Base-by-base conservation (phyloP, 192 early-diverging fungal genomes). In the Podila verticillata region DNA sequence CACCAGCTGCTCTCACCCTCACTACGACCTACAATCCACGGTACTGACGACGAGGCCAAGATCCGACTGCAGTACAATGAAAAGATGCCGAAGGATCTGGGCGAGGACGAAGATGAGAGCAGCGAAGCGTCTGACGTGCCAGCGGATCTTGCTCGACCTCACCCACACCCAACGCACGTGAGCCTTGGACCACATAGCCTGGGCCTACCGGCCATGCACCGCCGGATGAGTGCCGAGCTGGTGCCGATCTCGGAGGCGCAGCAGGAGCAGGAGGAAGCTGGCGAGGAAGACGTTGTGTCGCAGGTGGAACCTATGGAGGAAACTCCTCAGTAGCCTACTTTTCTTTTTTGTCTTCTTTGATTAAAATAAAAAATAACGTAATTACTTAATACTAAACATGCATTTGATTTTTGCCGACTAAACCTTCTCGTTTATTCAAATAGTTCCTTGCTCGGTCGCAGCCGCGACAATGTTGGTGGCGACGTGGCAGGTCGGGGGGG, bases 21-120 rank as follows among this genome's bases (percentile, higher is more conserved):
- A 54, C 22, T 54, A 54, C n/a, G 20, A 54, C 51, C 22, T 8
- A n/a, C 20, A 54, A 2, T 4, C 24, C 51, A 54, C 9, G 22
- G 51, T 6, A 26, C 20, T 1, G 51, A 54, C 13, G 51, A 54
- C 4, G 24, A n/a, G 5, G 24, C 22, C 51, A 54, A 54, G 51
- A n/a, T 54, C 8, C 20, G 4, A 26, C 22, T 12, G 51, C 51
- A n/a, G 51, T 54, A 54, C 10, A 54, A 54, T 17, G 51, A 54
- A 54, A 54, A 54, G 24, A 54, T 54, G 51, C 51, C 51, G 7
- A 54, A 54, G 51, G 51, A 54, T 26, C 51, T 54, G n/a, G 51
- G 51, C 2, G 51, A 54, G 22, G 51, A 54, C 0, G 51, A 54
- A 7, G 44, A 47, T 2, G 39, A 54, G 20, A 8, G 51, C 51